A percentile compares a stretch with the other conserved stretches of the same genome.
These are phyloP conservation scores for Solanum verrucosum DNA, from an alignment of 257 asterid species.

Conservation along the genomic window DNA sequence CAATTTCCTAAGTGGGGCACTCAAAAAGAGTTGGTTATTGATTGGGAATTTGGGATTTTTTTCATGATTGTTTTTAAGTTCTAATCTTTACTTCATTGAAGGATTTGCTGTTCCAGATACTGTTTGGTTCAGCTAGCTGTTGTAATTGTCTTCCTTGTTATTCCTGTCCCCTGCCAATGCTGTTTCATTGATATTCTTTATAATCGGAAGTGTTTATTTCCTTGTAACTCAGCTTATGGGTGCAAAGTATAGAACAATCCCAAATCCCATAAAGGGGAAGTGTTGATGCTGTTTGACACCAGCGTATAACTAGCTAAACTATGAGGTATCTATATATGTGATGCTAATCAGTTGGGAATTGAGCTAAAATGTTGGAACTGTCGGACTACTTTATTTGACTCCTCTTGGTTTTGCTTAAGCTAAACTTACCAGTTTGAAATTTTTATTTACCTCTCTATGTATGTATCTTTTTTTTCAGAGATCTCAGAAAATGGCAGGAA, in stretches of 20 bases:
- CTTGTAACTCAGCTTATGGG: neutral
- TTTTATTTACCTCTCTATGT: neutral
- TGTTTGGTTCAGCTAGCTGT: neutral
- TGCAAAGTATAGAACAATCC: neutral
- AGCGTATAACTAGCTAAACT: neutral
- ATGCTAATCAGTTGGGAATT: neutral
- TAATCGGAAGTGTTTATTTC: neutral
- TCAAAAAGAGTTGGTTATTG: neutral
- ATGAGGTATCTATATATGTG: neutral
- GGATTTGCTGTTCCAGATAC: neutral
- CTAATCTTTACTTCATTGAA: neutral
- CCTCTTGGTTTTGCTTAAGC: neutral
- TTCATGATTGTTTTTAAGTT: neutral
- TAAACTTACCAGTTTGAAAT: neutral
- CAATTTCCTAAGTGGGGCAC: neutral
- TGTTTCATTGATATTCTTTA: neutral
- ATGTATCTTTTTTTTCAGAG: conserved; percentile 19
- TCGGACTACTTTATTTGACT: neutral
- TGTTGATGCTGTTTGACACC: neutral
- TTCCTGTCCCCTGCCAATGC: neutral
- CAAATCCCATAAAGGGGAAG: neutral
- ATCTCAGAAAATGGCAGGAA: conserved; percentile 51
- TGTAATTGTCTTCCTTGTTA: neutral
- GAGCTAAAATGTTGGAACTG: neutral
- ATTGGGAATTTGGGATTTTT: neutral